Percentiles rank a stretch among this genome's conserved stretches.
Evolutionary conservation across 164 flowering plant genomes (phyloP).

Genomic region (Nymphaea colorata): DNA sequence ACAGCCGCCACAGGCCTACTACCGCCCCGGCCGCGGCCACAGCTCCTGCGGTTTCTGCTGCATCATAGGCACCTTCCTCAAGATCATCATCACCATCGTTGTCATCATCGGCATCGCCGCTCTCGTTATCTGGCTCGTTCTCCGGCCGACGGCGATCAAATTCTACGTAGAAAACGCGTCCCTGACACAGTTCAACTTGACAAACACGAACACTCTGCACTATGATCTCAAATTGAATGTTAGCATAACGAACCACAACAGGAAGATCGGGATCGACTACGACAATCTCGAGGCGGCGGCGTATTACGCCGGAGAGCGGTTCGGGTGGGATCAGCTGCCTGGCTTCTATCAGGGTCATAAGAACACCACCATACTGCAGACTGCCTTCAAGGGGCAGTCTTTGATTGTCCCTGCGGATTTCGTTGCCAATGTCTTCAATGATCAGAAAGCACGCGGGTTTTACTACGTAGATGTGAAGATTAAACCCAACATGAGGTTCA

Average conservation of each 20-base stretch:
- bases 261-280: conserved; percentile 55
- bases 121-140: conserved; percentile 38
- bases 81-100: conserved; percentile 15
- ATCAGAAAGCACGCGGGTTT: conserved; percentile 6
- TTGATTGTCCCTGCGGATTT: background rate
- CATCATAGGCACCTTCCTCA: conserved; percentile 11
- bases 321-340: conserved; percentile 10
- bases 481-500: conserved; percentile 31
- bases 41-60: conserved; percentile 7
- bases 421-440: background rate
- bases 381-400: conserved; percentile 24
- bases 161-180: conserved; percentile 29
- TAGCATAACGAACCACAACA: conserved; percentile 65
- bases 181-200: conserved; percentile 17
- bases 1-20: background rate
- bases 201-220: conserved; percentile 26
- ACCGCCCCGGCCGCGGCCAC: background rate
- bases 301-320: conserved; percentile 33
- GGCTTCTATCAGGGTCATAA: conserved; percentile 57
- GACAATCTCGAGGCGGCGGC: conserved; percentile 48
- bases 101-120: conserved; percentile 23
- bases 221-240: conserved; percentile 50
- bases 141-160: conserved; percentile 37
- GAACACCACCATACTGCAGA: conserved; percentile 23
- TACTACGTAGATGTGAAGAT: conserved; percentile 17